phyloP scores from a whole-genome alignment of 306 rosid genomes.

The Quercus variabilis region DNA sequence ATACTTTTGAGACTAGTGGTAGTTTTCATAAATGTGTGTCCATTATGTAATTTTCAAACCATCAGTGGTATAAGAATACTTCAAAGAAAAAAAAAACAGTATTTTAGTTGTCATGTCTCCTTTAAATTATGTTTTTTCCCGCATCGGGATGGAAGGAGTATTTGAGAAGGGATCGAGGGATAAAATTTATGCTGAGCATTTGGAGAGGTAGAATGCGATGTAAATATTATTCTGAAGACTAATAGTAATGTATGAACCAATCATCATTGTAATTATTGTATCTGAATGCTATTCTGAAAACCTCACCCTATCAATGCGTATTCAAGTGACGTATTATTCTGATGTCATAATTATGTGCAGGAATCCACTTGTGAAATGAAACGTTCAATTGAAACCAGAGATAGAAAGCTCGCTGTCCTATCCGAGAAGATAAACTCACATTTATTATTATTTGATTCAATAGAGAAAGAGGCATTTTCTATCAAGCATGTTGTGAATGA shows the following conservation, averaged over 20 bases:
- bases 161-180: background rate
- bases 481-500: conserved; percentile 58
- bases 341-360: conserved; percentile 29
- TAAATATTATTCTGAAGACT: conserved; percentile 5
- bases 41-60: too few relatives aligned
- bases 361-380: conserved; percentile 63
- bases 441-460: conserved; percentile 59
- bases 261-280: background rate
- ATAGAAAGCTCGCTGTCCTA: conserved; percentile 56
- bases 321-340: background rate
- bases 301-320: background rate
- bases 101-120: too few relatives aligned
- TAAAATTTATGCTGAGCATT: background rate
- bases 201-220: background rate
- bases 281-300: background rate
- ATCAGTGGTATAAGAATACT: too few relatives aligned
- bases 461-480: conserved; percentile 59
- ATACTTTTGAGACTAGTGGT: too few relatives aligned
- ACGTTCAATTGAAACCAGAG: conserved; percentile 46
- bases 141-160: too few relatives aligned
- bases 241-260: background rate
- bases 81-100: too few relatives aligned
- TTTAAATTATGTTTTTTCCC: too few relatives aligned
- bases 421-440: conserved; percentile 70
- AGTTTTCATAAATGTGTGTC: too few relatives aligned